Evolutionary conservation across 208 protist species (phyloP), one percentile per base, ranked within the genome.

Genomic region (Leishmania gerbilli): DNA sequence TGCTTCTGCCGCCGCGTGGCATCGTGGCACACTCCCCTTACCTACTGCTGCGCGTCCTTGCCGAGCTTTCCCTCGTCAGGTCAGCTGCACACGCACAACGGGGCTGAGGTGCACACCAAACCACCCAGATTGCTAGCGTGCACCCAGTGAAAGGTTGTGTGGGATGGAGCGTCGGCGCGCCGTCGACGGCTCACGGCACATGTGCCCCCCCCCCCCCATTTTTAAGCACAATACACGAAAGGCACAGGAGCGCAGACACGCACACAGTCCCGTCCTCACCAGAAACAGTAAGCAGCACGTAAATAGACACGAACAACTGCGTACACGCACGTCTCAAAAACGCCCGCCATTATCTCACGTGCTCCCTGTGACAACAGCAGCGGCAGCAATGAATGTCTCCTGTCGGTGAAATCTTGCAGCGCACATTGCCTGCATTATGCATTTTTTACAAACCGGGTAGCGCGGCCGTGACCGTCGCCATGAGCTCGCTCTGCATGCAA

Each of bases 401-500:
- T 31, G 19, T 24, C 69, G 3, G 21, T 31, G 3, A 47, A 55
- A 31, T n/a, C 1, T 37, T 17, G 47, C 27, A 31, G 11, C 13
- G 17, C 72, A 62, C 51, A 40, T 34, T 9, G 72, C 11, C 37
- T 62, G 37, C 47, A 62, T 2, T 64, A 31, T 31, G 5, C 2
- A 34, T 9, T 51, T 58, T 24, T 24, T 68, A 77, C 56, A 31
- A 53, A 31, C 24, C 27, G 24, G 24, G 56, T 19, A 47, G 49
- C 2, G 40, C 13, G 49, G 64, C 11, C 47, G 56, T 27, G 24
- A 8, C 24, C 0, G 67, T 68, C 24, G 62, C 78, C 47, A 69
- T 71, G 51, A 86, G 49, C 68, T 82, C 82, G 6, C 74, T 67
- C 74, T 82, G 40, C 55, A 86, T 55, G 15, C 78, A 78, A 8